Percentiles rank a stretch among this genome's conserved stretches.
phyloP scores from a whole-genome alignment of 352 stramenopile genomes.

The Phytopythium litorale region DNA sequence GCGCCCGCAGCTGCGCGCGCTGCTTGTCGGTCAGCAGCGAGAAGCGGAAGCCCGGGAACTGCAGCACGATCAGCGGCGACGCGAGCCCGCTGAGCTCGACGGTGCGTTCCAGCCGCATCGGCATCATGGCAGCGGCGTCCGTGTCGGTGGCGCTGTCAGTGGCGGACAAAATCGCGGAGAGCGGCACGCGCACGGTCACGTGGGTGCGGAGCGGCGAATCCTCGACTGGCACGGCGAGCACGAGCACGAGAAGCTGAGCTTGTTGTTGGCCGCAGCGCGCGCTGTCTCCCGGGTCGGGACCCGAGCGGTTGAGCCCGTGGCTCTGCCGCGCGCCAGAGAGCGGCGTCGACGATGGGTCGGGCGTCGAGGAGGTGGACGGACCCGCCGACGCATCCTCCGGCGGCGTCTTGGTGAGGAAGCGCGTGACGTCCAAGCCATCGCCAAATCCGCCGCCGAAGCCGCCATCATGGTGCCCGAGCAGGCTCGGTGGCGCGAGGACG shows the following conservation, averaged over 20 bases:
- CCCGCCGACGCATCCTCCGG: background rate
- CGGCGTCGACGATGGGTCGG: background rate
- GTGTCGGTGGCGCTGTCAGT: background rate
- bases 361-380: background rate
- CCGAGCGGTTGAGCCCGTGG: background rate
- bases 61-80: slow-evolving; percentile 51
- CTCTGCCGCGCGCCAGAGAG: slow-evolving; percentile 9
- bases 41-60: slow-evolving; percentile 57
- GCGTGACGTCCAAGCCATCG: no score
- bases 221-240: slow-evolving; percentile 1
- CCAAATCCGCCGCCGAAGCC: background rate
- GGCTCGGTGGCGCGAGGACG: background rate
- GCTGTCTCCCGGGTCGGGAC: background rate
- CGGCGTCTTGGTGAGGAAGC: slow-evolving; percentile 2
- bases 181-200: slow-evolving; percentile 2
- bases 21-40: slow-evolving; percentile 27
- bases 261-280: background rate
- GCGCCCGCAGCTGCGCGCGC: slow-evolving; percentile 5
- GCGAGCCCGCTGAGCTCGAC: slow-evolving; percentile 20
- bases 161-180: background rate
- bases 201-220: slow-evolving; percentile 2
- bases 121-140: slow-evolving; percentile 1
- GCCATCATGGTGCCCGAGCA: slow-evolving; percentile 2
- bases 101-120: slow-evolving; percentile 12
- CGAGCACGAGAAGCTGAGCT: background rate